Evolutionary conservation across 108 stramenopile genomes (phyloP), one percentile per base, ranked within the genome.

Genomic region (Skeletonema costatum): DNA sequence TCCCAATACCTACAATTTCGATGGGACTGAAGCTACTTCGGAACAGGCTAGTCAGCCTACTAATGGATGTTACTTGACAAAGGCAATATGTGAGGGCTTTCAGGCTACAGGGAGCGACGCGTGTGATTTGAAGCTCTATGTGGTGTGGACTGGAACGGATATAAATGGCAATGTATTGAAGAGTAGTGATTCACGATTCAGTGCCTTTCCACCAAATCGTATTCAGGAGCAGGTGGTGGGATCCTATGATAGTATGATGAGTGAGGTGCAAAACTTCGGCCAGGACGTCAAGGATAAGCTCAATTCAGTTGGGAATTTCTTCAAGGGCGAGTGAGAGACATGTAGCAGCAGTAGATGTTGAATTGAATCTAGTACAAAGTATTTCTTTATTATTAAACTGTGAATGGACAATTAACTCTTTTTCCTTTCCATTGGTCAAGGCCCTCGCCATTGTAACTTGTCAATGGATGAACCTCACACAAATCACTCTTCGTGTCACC

Each of bases 121-220:
- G 12, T 97, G 96, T 74, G 94, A 97, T 83, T 74, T 97, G 68
- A 83, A 80, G 38, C 66, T 97, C 14, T 91, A 95, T 70, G 92
- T 96, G 39, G 95, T 94, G 9, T 97, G 96, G 96, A 94, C 95
- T 8, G 96, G 96, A 19, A 92, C 95, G n/a, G 96, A 93, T 64
- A 65, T 78, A 16, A 67, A 88, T 32, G 93, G 95, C 19, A 81
- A 77, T 33, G 85, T 86, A 53, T 93, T 97, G 66, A 73, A 72
- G 35, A 93, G 91, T 50, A 90, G 86, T 50, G 87, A 88, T 64
- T 84, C 86, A 32, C 88, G 96, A 68, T 92, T 92, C 61, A 93
- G 92, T 30, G 86, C 88, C 38, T 96, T 96, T 70, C 90, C 90
- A n/a, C 74, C 85, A 5, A 85, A 87, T 66, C 82, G 87, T 31